Evolutionary conservation across 768 basidiomycete genomes (phyloP), one percentile per base, ranked within the genome.

Genomic region (Suillus spraguei): DNA sequence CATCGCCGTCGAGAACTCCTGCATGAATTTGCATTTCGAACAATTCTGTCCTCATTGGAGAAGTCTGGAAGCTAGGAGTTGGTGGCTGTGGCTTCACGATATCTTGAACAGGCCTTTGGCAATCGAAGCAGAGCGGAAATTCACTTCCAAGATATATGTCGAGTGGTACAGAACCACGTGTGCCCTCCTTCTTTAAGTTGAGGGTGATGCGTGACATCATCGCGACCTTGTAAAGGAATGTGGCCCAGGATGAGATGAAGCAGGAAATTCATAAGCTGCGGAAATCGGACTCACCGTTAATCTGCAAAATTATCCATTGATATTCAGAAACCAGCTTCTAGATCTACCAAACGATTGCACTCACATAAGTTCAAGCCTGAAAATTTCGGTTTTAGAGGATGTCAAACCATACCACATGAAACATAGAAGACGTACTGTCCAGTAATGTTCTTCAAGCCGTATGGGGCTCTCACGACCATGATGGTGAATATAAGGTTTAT

Each of bases 121-220:
- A 58, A 58, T 39, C 56, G 24, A 58, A 58, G 39, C 5, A 41
- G 38, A 28, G 24, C 5, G 38, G 56, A 1, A 41, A 41, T 39
- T 17, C 39, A 16, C 38, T 39, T 39, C 17, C 38, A 11, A 24
- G 24, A 24, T 56, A 22, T 56, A 14, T 56, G 38, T 58, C 39
- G 24, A 28, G 24, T 28, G 39, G 33, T 10, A 33, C 35, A n/a
- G 63, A 42, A 35, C 50, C 41, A 16, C 22, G 60, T 10, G 20
- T 7, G 16, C 54, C 60, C 44, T 73, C 75, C 70, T 82, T 84
- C 72, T 77, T 83, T 14, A 88, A 78, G 69, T 83, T 85, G 36
- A 89, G 80, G 0, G 87, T 88, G 58, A 89, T 88, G 14, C 88
- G 81, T 4, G 86, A 88, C 81, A 88, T 87, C 85, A 88, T 89